A percentile compares a stretch with the other conserved stretches of the same genome.
Evolutionary conservation across 139 green algal genomes (phyloP).

Genomic region (Parachlorella kessleri): DNA sequence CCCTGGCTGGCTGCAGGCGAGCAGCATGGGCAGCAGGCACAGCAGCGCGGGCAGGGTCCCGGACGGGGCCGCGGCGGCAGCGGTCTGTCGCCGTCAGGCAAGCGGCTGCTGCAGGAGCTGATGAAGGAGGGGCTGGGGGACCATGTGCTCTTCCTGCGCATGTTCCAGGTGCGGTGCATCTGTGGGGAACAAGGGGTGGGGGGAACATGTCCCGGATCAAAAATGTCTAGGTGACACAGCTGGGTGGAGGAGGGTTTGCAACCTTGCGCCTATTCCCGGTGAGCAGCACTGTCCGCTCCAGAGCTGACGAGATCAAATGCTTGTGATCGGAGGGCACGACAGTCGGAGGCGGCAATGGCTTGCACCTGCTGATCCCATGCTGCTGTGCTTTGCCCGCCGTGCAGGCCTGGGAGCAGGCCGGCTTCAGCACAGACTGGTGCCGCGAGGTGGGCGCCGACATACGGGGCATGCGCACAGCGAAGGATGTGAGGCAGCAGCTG

Average conservation of each 20-base stretch:
- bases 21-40: too few species aligned
- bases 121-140: slow-evolving; percentile 77
- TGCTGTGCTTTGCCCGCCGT: not conserved
- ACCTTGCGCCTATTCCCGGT: too few species aligned
- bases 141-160: slow-evolving; percentile 84
- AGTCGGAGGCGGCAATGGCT: too few species aligned
- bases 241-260: too few species aligned
- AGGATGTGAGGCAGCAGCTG: slow-evolving; percentile 87
- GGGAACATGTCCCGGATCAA: too few species aligned
- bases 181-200: too few species aligned
- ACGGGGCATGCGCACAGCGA: slow-evolving; percentile 83
- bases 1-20: not conserved
- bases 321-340: too few species aligned
- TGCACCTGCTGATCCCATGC: not conserved
- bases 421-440: slow-evolving; percentile 48
- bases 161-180: slow-evolving; percentile 71
- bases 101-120: slow-evolving; percentile 41
- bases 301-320: too few species aligned
- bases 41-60: slow-evolving; percentile 3
- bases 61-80: slow-evolving; percentile 9
- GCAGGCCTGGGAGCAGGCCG: slow-evolving; percentile 62
- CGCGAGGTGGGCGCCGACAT: slow-evolving; percentile 67
- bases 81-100: slow-evolving; percentile 9
- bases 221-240: too few species aligned
- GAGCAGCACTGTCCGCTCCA: too few species aligned